Evolutionary conservation across 768 basidiomycete species (phyloP), one percentile per base, ranked within the genome.

Genomic region (Tylopilus balloui): DNA sequence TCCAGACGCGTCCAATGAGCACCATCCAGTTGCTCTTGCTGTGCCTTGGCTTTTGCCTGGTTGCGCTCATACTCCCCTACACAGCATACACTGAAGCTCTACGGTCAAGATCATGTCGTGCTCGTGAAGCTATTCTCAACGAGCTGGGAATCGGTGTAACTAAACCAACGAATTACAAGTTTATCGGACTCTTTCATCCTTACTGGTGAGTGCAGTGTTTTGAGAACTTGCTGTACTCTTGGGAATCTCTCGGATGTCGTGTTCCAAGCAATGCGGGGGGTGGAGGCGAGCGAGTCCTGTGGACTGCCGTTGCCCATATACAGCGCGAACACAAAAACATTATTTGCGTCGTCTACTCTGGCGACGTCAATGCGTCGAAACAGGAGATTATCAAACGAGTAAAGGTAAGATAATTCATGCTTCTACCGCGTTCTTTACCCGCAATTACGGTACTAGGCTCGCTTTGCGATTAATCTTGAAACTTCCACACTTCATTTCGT

Each of bases 211-310:
- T 61, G 13, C 6, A 37, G 15, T 39, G 2, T 35, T 31, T 31
- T 51, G 9, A 3, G 19, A 27, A 17, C 36, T 49, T 28, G 17
- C 20, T 24, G 28, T 31, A 41, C 12, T 25, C 28, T 21, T 17
- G 41, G 19, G 21, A 23, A 35, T 25, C 23, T 11, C 19, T 15
- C 38, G 24, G 49, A 44, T 34, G 7, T 75, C 63, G 73, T 71
- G 42, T 44, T 41, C 32, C 39, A 65, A 86, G 95, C 62, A 96
- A 98, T 75, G 93, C 94, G 31, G 94, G 95, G 0, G 95, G 95
- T 11, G 96, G 95, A 23, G 95, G 96, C 1, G 95, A 98, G 68
- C 81, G 93, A 1, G 96, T 99, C 1, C 71, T 99, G 0, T 97
- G 94, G 93, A 85, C 88, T 0, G 94, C 92, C 1, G 78, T 97